These are phyloP conservation scores for Russula sp. DNA, from an alignment of 768 basidiomycete species.

Conservation along the genomic window DNA sequence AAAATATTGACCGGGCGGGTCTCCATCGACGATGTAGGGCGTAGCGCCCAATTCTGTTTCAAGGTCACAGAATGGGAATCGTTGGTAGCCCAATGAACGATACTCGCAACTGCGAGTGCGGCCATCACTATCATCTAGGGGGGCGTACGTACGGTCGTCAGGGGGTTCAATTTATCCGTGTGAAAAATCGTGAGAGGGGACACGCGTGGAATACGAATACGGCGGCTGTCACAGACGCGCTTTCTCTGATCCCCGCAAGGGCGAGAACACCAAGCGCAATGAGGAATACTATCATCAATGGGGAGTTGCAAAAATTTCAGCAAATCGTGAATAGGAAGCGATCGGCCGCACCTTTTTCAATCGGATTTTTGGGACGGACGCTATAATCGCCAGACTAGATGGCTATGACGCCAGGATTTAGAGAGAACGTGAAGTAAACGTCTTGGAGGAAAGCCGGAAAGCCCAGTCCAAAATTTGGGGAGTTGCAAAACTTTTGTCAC, in stretches of 20 bases:
- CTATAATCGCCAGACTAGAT: no score
- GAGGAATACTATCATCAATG: not conserved
- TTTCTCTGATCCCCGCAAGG: slow-evolving; percentile 23
- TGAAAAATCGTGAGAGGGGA: not conserved
- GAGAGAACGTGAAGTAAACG: no score
- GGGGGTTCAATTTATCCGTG: not conserved
- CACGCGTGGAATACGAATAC: slow-evolving; percentile 23
- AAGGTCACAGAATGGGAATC: slow-evolving; percentile 20
- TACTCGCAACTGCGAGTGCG: slow-evolving; percentile 7
- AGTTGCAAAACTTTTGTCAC: no score
- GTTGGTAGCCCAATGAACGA: slow-evolving; percentile 18
- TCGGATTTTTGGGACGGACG: no score
- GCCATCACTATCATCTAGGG: slow-evolving; percentile 20
- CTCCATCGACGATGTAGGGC: slow-evolving; percentile 15
- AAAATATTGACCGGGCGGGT: slow-evolving; percentile 16
- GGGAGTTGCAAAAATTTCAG: no score
- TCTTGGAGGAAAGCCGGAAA: no score
- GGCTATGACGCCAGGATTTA: no score
- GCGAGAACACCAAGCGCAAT: slow-evolving; percentile 17
- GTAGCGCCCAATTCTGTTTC: slow-evolving; percentile 19
- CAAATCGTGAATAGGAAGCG: no score
- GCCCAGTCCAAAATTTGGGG: no score
- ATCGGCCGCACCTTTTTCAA: no score
- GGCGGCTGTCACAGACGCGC: slow-evolving; percentile 11
- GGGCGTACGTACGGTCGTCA: not conserved